Evolutionary conservation across 441 rosid species (phyloP).

Genomic region (Adansonia madagascariensis): DNA sequence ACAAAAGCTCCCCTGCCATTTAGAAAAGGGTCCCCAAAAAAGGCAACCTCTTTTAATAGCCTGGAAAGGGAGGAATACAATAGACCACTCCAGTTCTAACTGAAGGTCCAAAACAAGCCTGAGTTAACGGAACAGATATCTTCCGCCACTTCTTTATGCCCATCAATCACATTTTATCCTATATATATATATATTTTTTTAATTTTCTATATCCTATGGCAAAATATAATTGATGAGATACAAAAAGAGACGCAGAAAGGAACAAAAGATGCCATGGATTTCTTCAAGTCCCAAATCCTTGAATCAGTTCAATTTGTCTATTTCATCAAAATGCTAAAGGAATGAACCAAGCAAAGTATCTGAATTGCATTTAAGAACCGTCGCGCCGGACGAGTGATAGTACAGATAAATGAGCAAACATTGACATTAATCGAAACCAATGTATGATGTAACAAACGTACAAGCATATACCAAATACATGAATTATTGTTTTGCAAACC

Average conservation of each 20-base stretch:
- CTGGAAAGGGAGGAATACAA: neutral
- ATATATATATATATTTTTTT: no score
- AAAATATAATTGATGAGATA: no score
- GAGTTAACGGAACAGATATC: neutral
- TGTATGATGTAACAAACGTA: slow-evolving; percentile 32
- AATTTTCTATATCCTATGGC: no score
- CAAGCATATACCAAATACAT: slow-evolving; percentile 28
- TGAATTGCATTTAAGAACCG: neutral
- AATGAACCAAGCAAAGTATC: neutral
- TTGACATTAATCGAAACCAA: slow-evolving; percentile 32
- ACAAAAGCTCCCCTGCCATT: neutral
- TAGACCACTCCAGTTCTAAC: neutral
- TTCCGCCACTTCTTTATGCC: neutral
- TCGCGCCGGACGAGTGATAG: neutral
- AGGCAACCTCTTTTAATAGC: neutral
- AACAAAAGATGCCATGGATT: no score
- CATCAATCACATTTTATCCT: no score
- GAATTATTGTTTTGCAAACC: slow-evolving; percentile 36
- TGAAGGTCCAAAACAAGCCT: neutral
- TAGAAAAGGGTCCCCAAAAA: neutral
- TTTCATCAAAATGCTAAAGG: neutral
- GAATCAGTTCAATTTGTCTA: no score
- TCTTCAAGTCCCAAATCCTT: no score
- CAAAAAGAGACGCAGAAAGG: no score
- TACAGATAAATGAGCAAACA: slow-evolving; percentile 24